These are phyloP conservation scores for Colletotrichum lentis DNA, from an alignment of 2,329 filamentous ascomycete species.

Conservation along the genomic window DNA sequence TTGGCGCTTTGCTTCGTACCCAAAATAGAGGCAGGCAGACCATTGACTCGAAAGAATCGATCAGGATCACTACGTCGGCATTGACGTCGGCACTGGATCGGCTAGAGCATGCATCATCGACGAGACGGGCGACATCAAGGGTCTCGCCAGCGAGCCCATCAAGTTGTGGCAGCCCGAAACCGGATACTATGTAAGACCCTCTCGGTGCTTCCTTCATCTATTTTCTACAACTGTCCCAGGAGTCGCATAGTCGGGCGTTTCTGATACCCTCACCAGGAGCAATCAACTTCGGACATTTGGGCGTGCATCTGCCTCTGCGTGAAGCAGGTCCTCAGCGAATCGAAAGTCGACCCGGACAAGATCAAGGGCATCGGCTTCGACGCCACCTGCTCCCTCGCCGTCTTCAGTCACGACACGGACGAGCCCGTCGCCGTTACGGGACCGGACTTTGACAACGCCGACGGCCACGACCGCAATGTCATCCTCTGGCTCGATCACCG, in stretches of 20 bases:
- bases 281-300: constrained; percentile 99
- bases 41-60: constrained; percentile 15
- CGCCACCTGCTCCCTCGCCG: constrained; percentile 95
- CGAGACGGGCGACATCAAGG: constrained; percentile 85
- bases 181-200: constrained; percentile 71
- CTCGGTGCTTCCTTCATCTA: background rate
- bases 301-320: constrained; percentile 90
- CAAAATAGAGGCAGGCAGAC: background rate
- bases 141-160: constrained; percentile 77
- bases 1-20: background rate
- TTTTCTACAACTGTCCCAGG: background rate
- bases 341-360: constrained; percentile 76
- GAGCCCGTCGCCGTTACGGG: constrained; percentile 91
- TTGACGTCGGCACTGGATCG: constrained; percentile 96
- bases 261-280: constrained; percentile 66
- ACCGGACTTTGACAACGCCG: constrained; percentile 77
- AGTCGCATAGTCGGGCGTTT: background rate
- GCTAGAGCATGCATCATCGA: constrained; percentile 97
- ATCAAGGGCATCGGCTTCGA: constrained; percentile 96
- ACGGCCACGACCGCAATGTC: constrained; percentile 88
- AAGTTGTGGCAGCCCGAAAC: constrained; percentile 81
- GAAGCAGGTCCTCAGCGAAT: constrained; percentile 80
- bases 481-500: constrained; percentile 98
- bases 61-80: constrained; percentile 75
- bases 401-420: constrained; percentile 88